phyloP scores from a whole-genome alignment of 345 rosid species.

The Iberis pinnata region DNA sequence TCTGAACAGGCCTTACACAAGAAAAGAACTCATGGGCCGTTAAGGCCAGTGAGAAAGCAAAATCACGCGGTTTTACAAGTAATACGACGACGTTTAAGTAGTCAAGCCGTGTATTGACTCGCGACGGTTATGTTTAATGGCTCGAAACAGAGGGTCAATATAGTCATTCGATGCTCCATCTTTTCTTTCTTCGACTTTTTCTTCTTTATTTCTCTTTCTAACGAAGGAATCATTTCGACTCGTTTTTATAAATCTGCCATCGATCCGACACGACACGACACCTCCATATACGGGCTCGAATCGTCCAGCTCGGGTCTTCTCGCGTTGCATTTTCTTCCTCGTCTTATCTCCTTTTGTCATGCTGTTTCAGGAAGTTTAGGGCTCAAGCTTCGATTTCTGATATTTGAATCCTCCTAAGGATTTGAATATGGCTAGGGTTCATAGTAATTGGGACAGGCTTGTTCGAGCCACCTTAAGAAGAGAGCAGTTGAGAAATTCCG shows the following conservation, averaged over 20 bases:
- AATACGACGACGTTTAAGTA: too few relatives aligned
- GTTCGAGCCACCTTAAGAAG: slow-evolving; percentile 79
- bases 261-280: slow-evolving; percentile 29
- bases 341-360: neutral
- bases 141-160: too few relatives aligned
- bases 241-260: slow-evolving; percentile 19
- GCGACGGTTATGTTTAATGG: too few relatives aligned
- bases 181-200: neutral
- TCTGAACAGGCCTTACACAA: too few relatives aligned
- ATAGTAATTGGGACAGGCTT: slow-evolving; percentile 72
- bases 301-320: slow-evolving; percentile 13
- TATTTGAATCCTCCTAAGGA: slow-evolving; percentile 21
- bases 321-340: neutral
- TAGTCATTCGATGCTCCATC: too few relatives aligned
- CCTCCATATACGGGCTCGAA: slow-evolving; percentile 24
- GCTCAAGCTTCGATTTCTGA: slow-evolving; percentile 8
- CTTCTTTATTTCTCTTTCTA: neutral
- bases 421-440: slow-evolving; percentile 56
- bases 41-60: too few relatives aligned
- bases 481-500: slow-evolving; percentile 63
- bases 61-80: too few relatives aligned
- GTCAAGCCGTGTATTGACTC: too few relatives aligned
- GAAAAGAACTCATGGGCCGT: too few relatives aligned
- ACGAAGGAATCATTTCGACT: slow-evolving; percentile 28
- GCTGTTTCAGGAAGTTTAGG: slow-evolving; percentile 22